Base-by-base conservation (phyloP, 2,329 filamentous ascomycete species). In the Trichoderma afroharzianum region DNA sequence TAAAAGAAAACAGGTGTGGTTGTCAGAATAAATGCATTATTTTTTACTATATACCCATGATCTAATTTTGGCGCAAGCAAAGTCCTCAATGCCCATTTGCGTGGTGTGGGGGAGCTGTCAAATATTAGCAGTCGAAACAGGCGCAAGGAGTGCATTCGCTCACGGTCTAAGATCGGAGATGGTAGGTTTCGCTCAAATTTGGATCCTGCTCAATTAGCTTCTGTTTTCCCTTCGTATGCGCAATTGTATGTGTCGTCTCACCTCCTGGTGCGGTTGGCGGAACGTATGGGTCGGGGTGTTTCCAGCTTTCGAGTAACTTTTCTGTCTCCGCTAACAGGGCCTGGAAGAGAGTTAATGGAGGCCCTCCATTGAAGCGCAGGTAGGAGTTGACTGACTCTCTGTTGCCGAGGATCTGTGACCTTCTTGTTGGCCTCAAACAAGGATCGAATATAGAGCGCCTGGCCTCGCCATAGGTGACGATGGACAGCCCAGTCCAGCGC, bases 111-210 rank as follows among this genome's bases (percentile, higher is more conserved):
- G 72, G 72, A 14, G 72, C 72, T 73, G 18, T 39, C 28, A 53
- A 58, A 59, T 6, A 71, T 72, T 33, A 72, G 71, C 67, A 58
- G 11, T n/a, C 36, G 50, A 18, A 61, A 26, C 28, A 47, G 43
- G 24, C 26, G 59, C 30, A 58, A 21, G 67, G 55, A 5, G 28
- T 18, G 21, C 26, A 18, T 63, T 33, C 24, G 88, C 93, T 87
- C 85, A 98, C 95, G 91, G 74, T 94, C 92, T 72, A 97, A 85
- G 76, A 91, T 90, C 39, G 91, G 94, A 71, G 89, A 88, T 39
- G 94, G 93, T 69, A 98, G 81, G 82, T 99, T 99, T 81, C 96
- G 89, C 84, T 98, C 96, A 83, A 92, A 98, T 87, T 98, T 98
- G 75, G 94, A 97, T 76, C 94, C 94, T 97, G 21, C 15, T 21